These are phyloP conservation scores for Ilyonectria sp. DNA, from an alignment of 2,329 filamentous ascomycete genomes.

Conservation along the genomic window DNA sequence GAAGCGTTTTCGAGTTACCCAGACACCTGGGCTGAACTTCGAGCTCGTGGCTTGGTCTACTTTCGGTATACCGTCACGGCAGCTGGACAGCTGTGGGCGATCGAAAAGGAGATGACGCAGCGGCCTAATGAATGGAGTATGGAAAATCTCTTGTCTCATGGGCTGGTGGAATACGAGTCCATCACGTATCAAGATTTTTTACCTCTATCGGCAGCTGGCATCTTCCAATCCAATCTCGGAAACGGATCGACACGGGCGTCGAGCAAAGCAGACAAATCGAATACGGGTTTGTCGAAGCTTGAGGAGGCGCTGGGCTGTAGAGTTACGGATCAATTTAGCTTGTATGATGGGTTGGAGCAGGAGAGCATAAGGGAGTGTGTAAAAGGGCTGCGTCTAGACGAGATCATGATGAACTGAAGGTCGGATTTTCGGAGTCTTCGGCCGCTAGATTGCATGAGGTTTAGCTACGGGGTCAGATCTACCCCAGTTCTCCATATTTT, in stretches of 20 bases:
- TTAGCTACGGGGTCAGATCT: too few species aligned
- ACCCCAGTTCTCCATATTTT: too few species aligned
- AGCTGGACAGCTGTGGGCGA: too few species aligned
- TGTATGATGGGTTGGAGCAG: too few species aligned
- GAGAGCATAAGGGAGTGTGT: too few species aligned
- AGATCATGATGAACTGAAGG: too few species aligned
- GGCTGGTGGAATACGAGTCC: slow-evolving; percentile 54
- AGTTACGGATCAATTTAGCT: too few species aligned
- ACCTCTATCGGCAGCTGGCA: slow-evolving; percentile 64
- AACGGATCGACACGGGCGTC: neutral
- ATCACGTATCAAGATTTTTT: slow-evolving; percentile 68
- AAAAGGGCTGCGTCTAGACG: too few species aligned
- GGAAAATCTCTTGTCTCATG: slow-evolving; percentile 12
- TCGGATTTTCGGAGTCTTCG: too few species aligned
- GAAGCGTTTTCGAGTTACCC: slow-evolving; percentile 54
- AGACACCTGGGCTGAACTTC: slow-evolving; percentile 55
- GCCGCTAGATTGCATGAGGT: too few species aligned
- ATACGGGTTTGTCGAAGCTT: too few species aligned
- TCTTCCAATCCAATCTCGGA: slow-evolving; percentile 59
- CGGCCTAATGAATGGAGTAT: slow-evolving; percentile 45
- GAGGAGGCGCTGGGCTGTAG: too few species aligned
- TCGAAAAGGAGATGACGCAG: slow-evolving; percentile 34
- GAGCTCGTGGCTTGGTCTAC: slow-evolving; percentile 1
- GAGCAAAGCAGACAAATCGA: neutral
- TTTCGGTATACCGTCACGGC: slow-evolving; percentile 48